Evolutionary conservation across 768 basidiomycete genomes (phyloP), one percentile per base, ranked within the genome.

Genomic region (Leucocoprinus sp.): DNA sequence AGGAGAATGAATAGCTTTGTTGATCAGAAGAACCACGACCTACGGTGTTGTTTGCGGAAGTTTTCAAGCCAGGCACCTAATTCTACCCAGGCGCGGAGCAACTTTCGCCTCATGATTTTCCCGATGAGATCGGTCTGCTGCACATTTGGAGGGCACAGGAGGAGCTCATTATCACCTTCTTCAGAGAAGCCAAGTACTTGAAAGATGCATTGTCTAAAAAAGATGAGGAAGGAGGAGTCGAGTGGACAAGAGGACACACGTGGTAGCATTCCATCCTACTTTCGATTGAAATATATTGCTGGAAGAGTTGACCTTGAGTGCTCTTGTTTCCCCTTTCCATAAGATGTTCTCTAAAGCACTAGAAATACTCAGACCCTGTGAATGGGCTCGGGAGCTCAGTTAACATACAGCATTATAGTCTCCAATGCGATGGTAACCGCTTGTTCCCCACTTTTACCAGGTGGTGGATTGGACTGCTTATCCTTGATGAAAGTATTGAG

Each of bases 11-110:
- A 28, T 1, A 11, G n/a, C 7, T 15, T 28, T 23, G 26, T 15
- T 27, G 15, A 5, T 6, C 5, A 27, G 33, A 27, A 8, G 17
- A 43, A 34, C 40, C 40, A 43, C 12, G 12, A 45, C 65, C 19
- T 58, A 79, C 76, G 58, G 51, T 76, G 52, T 21, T 64, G 57
- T 27, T 69, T 71, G 43, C 66, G 71, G 51, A 72, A 86, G 43
- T 85, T 75, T 3, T 68, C 63, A 15, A 82, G 54, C 79, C 80
- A 91, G 2, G 84, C 74, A 31, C 73, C 64, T 6, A 82, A 62
- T 57, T 92, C 89, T 14, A 88, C 71, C 89, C 89, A 91, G 22
- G 82, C 84, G 26, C 89, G 75, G 38, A 91, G 69, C 3, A 91
- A 70, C 55, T 72, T 81, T 18, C 72, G 71, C 4, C 80, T 71